These are phyloP conservation scores for Rhynchosporium secalis DNA, from an alignment of 2,329 filamentous ascomycete species.

Conservation along the genomic window DNA sequence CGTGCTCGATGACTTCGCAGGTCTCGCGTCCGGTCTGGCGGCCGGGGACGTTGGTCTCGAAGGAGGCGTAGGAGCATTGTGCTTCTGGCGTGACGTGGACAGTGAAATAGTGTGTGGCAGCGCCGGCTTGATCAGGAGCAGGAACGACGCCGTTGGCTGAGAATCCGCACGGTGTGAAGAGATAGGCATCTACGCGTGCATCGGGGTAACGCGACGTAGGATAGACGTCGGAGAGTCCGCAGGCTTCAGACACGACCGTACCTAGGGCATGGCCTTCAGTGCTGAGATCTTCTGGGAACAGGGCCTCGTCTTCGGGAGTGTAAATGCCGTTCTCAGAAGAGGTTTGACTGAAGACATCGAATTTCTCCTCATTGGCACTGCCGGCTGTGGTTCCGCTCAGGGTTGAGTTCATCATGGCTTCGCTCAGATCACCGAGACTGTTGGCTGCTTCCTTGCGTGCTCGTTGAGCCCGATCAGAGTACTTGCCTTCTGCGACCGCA, in stretches of 20 bases:
- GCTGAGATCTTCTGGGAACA: constrained; percentile 71
- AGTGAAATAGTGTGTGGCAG: constrained; percentile 82
- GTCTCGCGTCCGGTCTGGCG: constrained; percentile 86
- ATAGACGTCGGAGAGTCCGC: constrained; percentile 87
- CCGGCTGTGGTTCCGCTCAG: constrained; percentile 45
- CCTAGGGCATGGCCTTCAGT: constrained; percentile 94
- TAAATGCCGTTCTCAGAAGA: constrained; percentile 61
- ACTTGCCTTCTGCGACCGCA: constrained; percentile 82
- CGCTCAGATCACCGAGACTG: constrained; percentile 60
- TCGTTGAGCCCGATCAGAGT: constrained; percentile 65
- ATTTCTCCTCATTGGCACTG: constrained; percentile 54
- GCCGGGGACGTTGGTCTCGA: constrained; percentile 96
- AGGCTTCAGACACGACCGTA: constrained; percentile 86
- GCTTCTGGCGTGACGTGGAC: constrained; percentile 98
- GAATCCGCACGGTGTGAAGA: constrained; percentile 96
- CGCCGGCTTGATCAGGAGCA: constrained; percentile 58
- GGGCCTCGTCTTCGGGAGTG: constrained; percentile 56
- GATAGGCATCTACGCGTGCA: constrained; percentile 89
- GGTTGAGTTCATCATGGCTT: constrained; percentile 43
- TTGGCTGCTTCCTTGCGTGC: constrained; percentile 60
- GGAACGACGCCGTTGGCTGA: constrained; percentile 96
- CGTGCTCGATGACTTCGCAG: constrained; percentile 86
- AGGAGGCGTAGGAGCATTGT: constrained; percentile 95
- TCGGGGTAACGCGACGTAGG: constrained; percentile 85
- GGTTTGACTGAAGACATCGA: constrained; percentile 81